Evolutionary conservation across 2,329 filamentous ascomycete species (phyloP).

Genomic region (Cercospora zeae-maydis): DNA sequence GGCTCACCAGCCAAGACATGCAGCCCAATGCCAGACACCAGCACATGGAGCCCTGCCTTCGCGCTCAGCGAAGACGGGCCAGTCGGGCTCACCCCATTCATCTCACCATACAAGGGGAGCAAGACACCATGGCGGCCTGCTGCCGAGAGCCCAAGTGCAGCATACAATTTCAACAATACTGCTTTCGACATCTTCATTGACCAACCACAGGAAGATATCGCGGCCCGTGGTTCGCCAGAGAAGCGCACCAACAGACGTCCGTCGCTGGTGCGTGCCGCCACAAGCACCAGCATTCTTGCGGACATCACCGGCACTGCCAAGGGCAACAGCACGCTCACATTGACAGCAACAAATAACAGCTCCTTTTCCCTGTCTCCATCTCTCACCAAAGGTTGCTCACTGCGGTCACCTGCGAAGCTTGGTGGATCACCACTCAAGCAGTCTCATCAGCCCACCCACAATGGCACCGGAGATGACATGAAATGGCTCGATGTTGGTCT

Average conservation of each 20-base stretch:
- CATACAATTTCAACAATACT: conserved; percentile 29
- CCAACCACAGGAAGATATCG: conserved; percentile 39
- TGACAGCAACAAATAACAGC: conserved; percentile 26
- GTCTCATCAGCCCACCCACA: conserved; percentile 23
- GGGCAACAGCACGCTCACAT: conserved; percentile 44
- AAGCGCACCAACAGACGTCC: conserved; percentile 61
- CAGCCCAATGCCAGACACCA: conserved; percentile 50
- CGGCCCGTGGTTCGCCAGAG: conserved; percentile 60
- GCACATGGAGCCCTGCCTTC: conserved; percentile 66
- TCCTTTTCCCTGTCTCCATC: conserved; percentile 36
- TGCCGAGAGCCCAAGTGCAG: conserved; percentile 24
- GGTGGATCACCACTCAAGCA: conserved; percentile 36
- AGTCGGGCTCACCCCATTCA: conserved; percentile 46
- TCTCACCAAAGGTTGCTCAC: conserved; percentile 22
- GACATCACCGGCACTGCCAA: conserved; percentile 56
- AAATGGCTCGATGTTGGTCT: conserved; percentile 31
- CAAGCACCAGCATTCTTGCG: conserved; percentile 59
- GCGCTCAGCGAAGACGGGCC: conserved; percentile 61
- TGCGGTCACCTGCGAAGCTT: conserved; percentile 31
- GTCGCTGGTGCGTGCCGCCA: conserved; percentile 60
- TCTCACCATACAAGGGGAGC: conserved; percentile 32
- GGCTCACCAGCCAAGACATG: conserved; percentile 67
- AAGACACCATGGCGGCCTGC: conserved; percentile 37
- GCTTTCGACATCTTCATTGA: conserved; percentile 60
- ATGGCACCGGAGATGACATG: conserved; percentile 14